Evolutionary conservation across 352 stramenopile genomes (phyloP).

Genomic region (Globisporangium takayamanum): DNA sequence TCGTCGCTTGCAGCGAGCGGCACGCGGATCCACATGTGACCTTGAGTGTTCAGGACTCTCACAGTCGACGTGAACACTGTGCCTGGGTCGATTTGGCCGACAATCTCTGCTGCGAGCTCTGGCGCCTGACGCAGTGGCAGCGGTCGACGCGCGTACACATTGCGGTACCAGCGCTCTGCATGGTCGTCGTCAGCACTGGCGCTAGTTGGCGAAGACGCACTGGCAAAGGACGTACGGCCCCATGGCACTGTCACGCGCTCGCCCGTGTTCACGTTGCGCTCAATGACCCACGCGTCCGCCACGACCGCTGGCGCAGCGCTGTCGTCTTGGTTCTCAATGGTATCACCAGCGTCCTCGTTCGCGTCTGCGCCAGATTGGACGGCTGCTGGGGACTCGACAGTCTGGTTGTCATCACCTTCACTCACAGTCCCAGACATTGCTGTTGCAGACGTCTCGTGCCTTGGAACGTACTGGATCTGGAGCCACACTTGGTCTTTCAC

Average conservation of each 20-base stretch:
- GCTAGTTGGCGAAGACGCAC: slow-evolving; percentile 5
- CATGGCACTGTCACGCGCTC: slow-evolving; percentile 59
- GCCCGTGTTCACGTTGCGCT: slow-evolving; percentile 65
- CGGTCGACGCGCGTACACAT: slow-evolving; percentile 48
- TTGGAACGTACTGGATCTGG: slow-evolving; percentile 18
- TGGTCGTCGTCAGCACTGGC: slow-evolving; percentile 23
- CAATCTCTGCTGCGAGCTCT: slow-evolving; percentile 40
- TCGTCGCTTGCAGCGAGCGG: slow-evolving; percentile 20
- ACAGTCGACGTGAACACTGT: slow-evolving; percentile 42
- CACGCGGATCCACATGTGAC: slow-evolving; percentile 65
- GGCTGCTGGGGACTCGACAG: too few relatives aligned
- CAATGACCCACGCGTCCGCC: slow-evolving; percentile 60
- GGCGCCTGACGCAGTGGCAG: slow-evolving; percentile 45
- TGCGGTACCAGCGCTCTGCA: slow-evolving; percentile 62
- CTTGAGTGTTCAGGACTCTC: slow-evolving; percentile 45
- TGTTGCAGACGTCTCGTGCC: slow-evolving; percentile 4
- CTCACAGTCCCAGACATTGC: not conserved
- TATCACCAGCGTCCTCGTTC: not conserved
- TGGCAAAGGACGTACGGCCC: slow-evolving; percentile 24
- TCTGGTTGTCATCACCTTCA: slow-evolving; percentile 8
- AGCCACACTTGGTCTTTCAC: slow-evolving; percentile 76
- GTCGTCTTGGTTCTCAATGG: slow-evolving; percentile 7
- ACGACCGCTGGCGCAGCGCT: not conserved
- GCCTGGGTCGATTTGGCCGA: slow-evolving; percentile 48
- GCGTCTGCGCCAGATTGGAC: not conserved